Evolutionary conservation across 75 land plant species (phyloP), one percentile per base, ranked within the genome.

Genomic region (Pinus albicaulis): DNA sequence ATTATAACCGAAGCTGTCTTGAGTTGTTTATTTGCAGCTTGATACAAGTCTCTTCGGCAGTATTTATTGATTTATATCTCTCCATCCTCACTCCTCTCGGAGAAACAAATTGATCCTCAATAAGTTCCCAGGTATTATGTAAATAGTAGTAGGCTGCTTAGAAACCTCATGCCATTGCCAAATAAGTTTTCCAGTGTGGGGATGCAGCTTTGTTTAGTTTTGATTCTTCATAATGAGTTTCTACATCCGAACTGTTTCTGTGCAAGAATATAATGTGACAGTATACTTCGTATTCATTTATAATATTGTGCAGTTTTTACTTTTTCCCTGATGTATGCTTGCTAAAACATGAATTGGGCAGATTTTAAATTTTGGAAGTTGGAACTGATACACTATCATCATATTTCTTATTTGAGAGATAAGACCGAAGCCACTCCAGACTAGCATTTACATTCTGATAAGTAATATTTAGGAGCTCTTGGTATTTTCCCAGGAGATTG

Each of bases 61-160:
- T 28, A 64, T 64, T 19, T 64, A 3, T 64, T 31, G 68, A 64
- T 64, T 36, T 64, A 41, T 31, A 31, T 64, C 17, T 64, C 38
- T 64, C 31, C 31, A 28, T 64, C 41, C 31, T 7, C 17, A 64
- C 26, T 63, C 26, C 68, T 24, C 17, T 16, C 19, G 38, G 68
- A 31, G 20, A 20, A 64, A 64, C 34, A 15, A 28, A 3, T 31
- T 28, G 26, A 64, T 28, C 16, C 41, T 36, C 17, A 64, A 64
- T 64, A 64, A 64, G 68, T 64, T 62, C 19, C 68, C 68, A 36
- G 68, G 68, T 36, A 64, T 31, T 16, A 36, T 64, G 38, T 64
- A 64, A 64, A 64, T 31, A 64, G 68, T 31, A 19, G 17, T 31
- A 31, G 5, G 34, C 68, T 31, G 20, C 68, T 31, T 5, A 16